Percentiles rank a stretch among this genome's conserved stretches.
Conservation (phyloP, 176 grass and related monocot species). For the Hordeum vulgare region MorexV3_pseudomolecules_assembly NC_058524.1:602052876-602053375, state of each 20-base stretch:
- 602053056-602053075: neutral
- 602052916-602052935: neutral
- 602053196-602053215: neutral
- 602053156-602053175: neutral
- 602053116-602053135: neutral
- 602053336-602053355: no score
- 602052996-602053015: neutral
- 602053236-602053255: no score
- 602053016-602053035: neutral
- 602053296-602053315: neutral
- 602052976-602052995: neutral
- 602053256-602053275: neutral
- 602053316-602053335: neutral
- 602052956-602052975: neutral
- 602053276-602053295: neutral
- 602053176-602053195: neutral
- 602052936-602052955: neutral
- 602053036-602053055: neutral
- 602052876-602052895: neutral
- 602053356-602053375: neutral
- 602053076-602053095: neutral
- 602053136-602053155: neutral
- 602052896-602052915: neutral
- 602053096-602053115: neutral
- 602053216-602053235: neutral